Percentiles rank a stretch among this genome's conserved stretches.
Conservation (phyloP, 2,329 filamentous ascomycete genomes). For the Fusarium aywerte region DNA sequence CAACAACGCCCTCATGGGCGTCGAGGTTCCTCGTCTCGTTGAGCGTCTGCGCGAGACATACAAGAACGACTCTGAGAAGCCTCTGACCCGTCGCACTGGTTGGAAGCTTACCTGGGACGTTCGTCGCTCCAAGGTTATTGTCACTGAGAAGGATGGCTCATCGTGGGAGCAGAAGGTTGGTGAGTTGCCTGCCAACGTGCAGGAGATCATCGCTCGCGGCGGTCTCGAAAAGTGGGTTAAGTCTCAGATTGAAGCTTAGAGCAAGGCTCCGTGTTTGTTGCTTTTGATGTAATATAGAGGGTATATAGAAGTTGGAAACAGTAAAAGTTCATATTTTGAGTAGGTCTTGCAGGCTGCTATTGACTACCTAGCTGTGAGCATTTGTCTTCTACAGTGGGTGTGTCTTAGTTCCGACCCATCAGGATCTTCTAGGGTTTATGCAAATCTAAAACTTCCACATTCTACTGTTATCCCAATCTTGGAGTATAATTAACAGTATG, state of each 20-base stretch:
- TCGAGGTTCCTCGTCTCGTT: slow-evolving; percentile 75
- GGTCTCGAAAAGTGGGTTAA: slow-evolving; percentile 88
- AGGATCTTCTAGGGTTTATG: not conserved
- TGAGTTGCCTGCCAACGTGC: slow-evolving; percentile 85
- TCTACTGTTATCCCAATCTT: not conserved
- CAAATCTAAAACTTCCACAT: not conserved
- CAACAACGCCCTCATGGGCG: slow-evolving; percentile 79
- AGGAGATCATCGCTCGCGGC: slow-evolving; percentile 82
- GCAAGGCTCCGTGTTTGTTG: not conserved
- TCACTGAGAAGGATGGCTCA: slow-evolving; percentile 75
- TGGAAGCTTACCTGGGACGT: slow-evolving; percentile 90
- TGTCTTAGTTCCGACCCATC: not conserved
- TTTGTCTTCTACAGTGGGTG: too few species aligned
- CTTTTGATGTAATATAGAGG: slow-evolving; percentile 24
- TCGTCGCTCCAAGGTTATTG: slow-evolving; percentile 72
- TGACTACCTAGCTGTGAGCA: too few species aligned
- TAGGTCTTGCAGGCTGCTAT: not conserved
- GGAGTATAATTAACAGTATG: not conserved
- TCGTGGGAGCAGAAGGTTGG: slow-evolving; percentile 85
- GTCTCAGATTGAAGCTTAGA: slow-evolving; percentile 63
- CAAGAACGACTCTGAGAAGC: slow-evolving; percentile 59
- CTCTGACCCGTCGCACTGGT: slow-evolving; percentile 77
- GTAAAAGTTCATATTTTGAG: slow-evolving; percentile 14
- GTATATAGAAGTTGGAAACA: slow-evolving; percentile 16
- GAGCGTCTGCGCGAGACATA: slow-evolving; percentile 73